phyloP scores from a whole-genome alignment of 2,329 filamentous ascomycete species.

The Talaromyces albobiverticillius region DNA sequence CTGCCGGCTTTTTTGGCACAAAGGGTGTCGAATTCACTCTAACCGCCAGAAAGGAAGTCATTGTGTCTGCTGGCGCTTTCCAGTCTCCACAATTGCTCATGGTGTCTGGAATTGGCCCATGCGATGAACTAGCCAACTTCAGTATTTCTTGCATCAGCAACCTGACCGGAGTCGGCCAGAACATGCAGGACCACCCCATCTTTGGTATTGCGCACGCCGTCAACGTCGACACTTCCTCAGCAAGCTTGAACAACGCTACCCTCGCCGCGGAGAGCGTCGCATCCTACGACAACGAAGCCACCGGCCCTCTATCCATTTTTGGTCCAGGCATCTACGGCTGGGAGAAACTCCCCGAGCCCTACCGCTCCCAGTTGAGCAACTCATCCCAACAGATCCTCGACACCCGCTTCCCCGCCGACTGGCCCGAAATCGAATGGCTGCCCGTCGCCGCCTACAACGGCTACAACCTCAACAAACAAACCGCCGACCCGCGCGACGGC shows the following conservation, averaged over 20 bases:
- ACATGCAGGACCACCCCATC: conserved; percentile 44
- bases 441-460: conserved; percentile 26
- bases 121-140: conserved; percentile 25
- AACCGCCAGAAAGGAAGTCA: conserved; percentile 39
- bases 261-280: conserved; percentile 21
- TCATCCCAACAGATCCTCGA: conserved; percentile 20
- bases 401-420: conserved; percentile 31
- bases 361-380: conserved; percentile 20
- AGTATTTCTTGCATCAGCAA: conserved; percentile 23
- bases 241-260: conserved; percentile 20
- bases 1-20: not conserved
- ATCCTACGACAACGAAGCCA: conserved; percentile 22
- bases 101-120: conserved; percentile 30
- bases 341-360: conserved; percentile 28
- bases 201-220: conserved; percentile 34
- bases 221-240: conserved; percentile 30
- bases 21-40: conserved; percentile 23
- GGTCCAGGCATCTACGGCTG: conserved; percentile 21
- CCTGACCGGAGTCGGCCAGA: conserved; percentile 27
- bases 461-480: conserved; percentile 24
- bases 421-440: conserved; percentile 39
- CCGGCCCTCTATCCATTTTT: conserved; percentile 23
- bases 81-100: conserved; percentile 40
- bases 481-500: conserved; percentile 26
- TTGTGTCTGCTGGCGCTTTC: conserved; percentile 43